Base-by-base conservation (phyloP, 345 rosid genomes). In the Populus euphratica region DNA sequence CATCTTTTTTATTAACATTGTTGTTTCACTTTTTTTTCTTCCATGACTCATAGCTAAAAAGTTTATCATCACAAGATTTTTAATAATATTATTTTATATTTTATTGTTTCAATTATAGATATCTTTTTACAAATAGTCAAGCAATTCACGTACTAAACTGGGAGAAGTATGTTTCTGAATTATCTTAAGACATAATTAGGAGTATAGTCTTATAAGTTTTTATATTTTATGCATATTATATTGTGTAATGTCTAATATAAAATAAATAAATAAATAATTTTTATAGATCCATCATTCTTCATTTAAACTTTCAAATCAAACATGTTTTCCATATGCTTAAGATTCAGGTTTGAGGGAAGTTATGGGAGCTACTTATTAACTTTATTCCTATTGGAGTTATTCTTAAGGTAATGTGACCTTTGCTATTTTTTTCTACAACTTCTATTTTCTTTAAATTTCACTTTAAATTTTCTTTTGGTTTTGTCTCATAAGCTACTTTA, bases 191-290 rank as follows among this genome's bases (percentile, higher is more conserved):
- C 25, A 25, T 96, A 98, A 88, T 2, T 31, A 84, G 90, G 99
- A 96, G 87, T 98, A 96, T 81, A 96, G 98, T 79, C 98, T 97
- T 70, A 94, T 91, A 86, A 90, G 89, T 97, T 94, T 41, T 43
- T 62, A 33, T 70, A 35, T 78, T 49, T 1, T 39, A 43, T 47
- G 6, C 25, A 47, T 72, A 27, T 18, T 52, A 69, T 75, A 16
- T 66, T 70, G 8, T 68, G 2, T 61, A n/a, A 43, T 80, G 21
- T 20, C 35, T 7, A 5, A 17, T 35, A n/a, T 2, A 25, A 36
- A 39, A 27, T 70, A 23, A 63, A 39, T 70, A 23, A 63, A 39
- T 67, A 33, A 8, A 25, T 25, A 25, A 25, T 49, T 27, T 16
- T 41, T 12, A 12, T 18, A 47, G 36, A 39, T 41, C 7, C 11